Base-by-base conservation (phyloP, 2,329 filamentous ascomycete genomes). In the Sphaceloma murrayae region DNA sequence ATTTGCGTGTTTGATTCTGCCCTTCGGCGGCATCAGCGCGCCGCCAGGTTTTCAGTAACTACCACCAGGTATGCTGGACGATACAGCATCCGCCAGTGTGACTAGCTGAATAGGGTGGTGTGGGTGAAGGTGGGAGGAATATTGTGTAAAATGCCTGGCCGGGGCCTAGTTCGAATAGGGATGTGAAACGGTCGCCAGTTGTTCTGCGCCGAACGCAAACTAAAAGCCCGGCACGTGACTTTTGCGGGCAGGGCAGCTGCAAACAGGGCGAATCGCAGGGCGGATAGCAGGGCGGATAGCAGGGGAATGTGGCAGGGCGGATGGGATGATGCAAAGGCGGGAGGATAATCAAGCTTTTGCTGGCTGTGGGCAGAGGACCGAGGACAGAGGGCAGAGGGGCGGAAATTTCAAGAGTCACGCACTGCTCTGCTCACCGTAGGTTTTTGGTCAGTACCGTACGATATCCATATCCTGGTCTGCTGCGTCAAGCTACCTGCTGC, bases 1-100 rank as follows among this genome's bases (percentile, higher is more conserved):
- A 59, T 67, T 65, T 58, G 66, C 60, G 54, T 56, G 54, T 60
- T 62, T 62, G 56, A 57, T 60, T 57, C 65, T 67, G 57, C 56
- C 58, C 60, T 65, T 67, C 53, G 64, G 62, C 65, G 68, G 68
- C 68, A 71, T 70, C 58, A 64, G 60, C 55, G 52, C 49, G 50
- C 51, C 55, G 54, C 52, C 51, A 48, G 44, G 38, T 48, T 24
- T 33, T 45, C 29, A 45, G 42, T 22, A 45, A 36, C 8, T 32
- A 18, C n/a, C 19, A 43, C 27, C 17, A 19, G 33, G 29, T 31
- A 27, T 38, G 45, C 24, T 46, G 34, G 10, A 17, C 8, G 14
- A 44, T 31, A 33, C 40, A 34, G 30, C 46, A 48, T 42, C 17
- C 40, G 46, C 21, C 39, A 32, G 26, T 38, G 46, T 38, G 32